Percentiles rank a stretch among this genome's conserved stretches.
Conservation (phyloP, 2,329 filamentous ascomycete species). For the Botrytis porri region DNA sequence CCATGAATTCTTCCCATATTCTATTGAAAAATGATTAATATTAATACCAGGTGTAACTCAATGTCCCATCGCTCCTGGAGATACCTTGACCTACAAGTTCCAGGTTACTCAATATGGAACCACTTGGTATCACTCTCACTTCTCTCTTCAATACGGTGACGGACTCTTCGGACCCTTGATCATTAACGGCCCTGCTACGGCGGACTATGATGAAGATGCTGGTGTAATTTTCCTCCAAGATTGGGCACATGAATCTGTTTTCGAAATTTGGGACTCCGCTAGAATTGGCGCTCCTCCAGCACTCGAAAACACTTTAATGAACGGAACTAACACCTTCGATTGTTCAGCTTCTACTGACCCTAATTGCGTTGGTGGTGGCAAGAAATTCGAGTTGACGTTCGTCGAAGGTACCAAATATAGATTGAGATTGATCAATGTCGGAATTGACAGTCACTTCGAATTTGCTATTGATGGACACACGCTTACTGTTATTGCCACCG, state of each 20-base stretch:
- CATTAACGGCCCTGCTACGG: conserved; percentile 57
- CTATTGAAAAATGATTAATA: neutral
- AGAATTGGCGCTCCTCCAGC: conserved; percentile 30
- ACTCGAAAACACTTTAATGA: conserved; percentile 35
- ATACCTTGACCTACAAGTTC: conserved; percentile 42
- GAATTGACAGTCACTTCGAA: conserved; percentile 44
- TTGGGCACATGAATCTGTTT: conserved; percentile 34
- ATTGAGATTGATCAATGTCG: conserved; percentile 46
- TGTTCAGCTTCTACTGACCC: conserved; percentile 27
- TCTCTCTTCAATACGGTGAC: conserved; percentile 34
- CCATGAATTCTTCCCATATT: neutral
- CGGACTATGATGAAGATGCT: conserved; percentile 52
- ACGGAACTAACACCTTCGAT: conserved; percentile 35
- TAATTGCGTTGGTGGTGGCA: conserved; percentile 33
- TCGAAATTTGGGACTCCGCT: conserved; percentile 31
- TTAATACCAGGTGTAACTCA: conserved; percentile 44
- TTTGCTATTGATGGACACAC: conserved; percentile 56
- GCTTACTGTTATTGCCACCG: conserved; percentile 55
- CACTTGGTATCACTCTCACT: conserved; percentile 38
- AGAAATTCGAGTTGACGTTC: conserved; percentile 36
- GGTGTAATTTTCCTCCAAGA: conserved; percentile 35
- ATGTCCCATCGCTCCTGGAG: conserved; percentile 63
- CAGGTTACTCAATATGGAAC: conserved; percentile 37
- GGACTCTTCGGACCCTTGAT: conserved; percentile 59
- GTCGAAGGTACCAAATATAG: conserved; percentile 43